Evolutionary conservation across 345 rosid species (phyloP), one percentile per base, ranked within the genome.

Genomic region (Psidium friedrichsthalianum): DNA sequence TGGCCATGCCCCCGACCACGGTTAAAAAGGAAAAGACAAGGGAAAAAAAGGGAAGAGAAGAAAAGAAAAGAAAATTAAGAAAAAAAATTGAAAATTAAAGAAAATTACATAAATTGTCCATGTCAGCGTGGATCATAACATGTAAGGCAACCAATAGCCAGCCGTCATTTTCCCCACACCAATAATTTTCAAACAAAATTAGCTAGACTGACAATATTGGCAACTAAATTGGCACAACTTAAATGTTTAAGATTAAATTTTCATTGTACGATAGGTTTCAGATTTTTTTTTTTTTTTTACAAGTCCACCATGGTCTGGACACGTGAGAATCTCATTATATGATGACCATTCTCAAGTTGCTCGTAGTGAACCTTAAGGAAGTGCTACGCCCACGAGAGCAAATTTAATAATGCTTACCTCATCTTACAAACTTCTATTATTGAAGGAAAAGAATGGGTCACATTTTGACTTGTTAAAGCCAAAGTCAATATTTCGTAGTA

Each of bases 1-100:
- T 0, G 14, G 8, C 16, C 0, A 3, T 0, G 32, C 32, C 64
- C 11, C n/a, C 7, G 1, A 3, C 64, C 32, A n/a, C 1, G n/a
- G 6, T n/a, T 25, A 58, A 58, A 57, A 11, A 25, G 3, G 0
- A 36, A 36, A 36, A 36, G 36, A 36, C 2, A 36, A 36, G 36
- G 36, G 36, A 36, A 36, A 36, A 36, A 56, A 56, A 10, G 24
- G 25, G 5, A 0, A 25, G 5, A 2, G 1, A 13, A 51, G 1
- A 51, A 5, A 51, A 51, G 3, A 11, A 5, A 51, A 51, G 16
- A 13, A 5, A 51, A 51, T 16, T 1, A 13, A 51, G 13, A 4
- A 51, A 51, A 51, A 51, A 4, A 51, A 51, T 11, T 11, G 53
- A 14, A 51, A 36, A 36, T 36, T 25, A 25, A 58, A 58, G n/a